These are phyloP conservation scores for Polyporus tsugae DNA, from an alignment of 1,284 basidiomycete genomes.

Conservation along the genomic window DNA sequence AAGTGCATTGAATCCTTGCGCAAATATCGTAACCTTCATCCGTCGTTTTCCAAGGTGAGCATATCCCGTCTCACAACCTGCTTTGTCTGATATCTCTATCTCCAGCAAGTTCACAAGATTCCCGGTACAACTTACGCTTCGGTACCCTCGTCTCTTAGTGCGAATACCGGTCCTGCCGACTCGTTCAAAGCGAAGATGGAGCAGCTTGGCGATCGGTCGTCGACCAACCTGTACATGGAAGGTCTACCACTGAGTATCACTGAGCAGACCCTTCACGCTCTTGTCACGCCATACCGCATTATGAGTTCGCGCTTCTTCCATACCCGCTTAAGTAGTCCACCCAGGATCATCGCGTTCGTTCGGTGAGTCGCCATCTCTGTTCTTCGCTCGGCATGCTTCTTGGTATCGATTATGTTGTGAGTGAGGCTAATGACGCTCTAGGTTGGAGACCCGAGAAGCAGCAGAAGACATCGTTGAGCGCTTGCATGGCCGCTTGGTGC, in stretches of 20 bases:
- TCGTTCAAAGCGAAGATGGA: conserved; percentile 79
- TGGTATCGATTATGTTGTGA: background rate
- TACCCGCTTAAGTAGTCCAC: conserved; percentile 74
- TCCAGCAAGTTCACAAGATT: conserved; percentile 79
- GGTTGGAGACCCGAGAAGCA: conserved; percentile 69
- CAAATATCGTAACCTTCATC: conserved; percentile 76
- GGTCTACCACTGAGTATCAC: conserved; percentile 71
- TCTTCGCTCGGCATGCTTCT: background rate
- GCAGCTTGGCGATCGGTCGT: conserved; percentile 62
- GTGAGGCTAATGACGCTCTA: conserved; percentile 36
- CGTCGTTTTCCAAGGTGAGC: conserved; percentile 69
- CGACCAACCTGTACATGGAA: conserved; percentile 81
- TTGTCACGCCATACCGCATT: conserved; percentile 70
- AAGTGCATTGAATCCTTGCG: conserved; percentile 72
- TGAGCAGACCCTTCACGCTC: conserved; percentile 60
- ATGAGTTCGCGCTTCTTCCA: conserved; percentile 79
- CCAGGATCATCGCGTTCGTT: conserved; percentile 79
- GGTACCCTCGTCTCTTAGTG: conserved; percentile 27
- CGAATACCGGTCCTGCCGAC: conserved; percentile 43
- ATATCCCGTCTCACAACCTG: background rate
- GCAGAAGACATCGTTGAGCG: conserved; percentile 78
- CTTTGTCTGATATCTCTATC: background rate
- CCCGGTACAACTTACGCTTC: conserved; percentile 67
- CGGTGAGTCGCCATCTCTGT: conserved; percentile 50
- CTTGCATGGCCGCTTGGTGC: conserved; percentile 78